Base-by-base conservation (phyloP, 257 asterid genomes). In the Salvia rosmarinus region DNA sequence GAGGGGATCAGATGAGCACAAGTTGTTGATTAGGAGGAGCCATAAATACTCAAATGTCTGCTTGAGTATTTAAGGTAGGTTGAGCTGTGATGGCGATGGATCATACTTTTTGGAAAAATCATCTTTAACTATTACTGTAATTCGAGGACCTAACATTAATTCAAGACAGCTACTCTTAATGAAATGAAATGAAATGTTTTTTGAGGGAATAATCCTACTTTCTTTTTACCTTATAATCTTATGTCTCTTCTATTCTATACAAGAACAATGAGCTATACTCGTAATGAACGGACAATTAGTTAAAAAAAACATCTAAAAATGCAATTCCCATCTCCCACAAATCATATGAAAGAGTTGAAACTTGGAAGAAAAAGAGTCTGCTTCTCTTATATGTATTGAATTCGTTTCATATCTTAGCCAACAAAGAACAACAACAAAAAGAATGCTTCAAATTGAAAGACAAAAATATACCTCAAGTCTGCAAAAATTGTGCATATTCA, bases 401-500 rank as follows among this genome's bases (percentile, higher is more conserved):
- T 58, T 64, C n/a, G n/a, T n/a, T n/a, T n/a, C 47, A 71, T 23
- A 30, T 40, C 20, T 7, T 49, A n/a, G 44, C 25, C 51, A n/a
- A 35, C 44, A 39, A 39, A 39, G 60, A 63, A 70, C 68, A 28
- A 42, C 72, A 50, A 58, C 40, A 62, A 70, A 68, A 61, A 4
- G 64, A 71, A 65, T 47, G 72, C 71, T 77, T 60, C 64, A 39
- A 76, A 73, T 76, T 32, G 56, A 68, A 70, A 19, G 56, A 3
- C 40, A 57, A 62, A n/a, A n/a, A 28, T 1, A 34, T 68, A 37
- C 1, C 72, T 57, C 6, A 44, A 67, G 64, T 71, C 79, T 68
- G 79, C 82, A 68, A 78, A 72, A 59, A 49, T 52, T 9, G 70
- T 10, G 57, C 54, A 75, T 44, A 69, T 76, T n/a, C 78, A 23